These are phyloP conservation scores for Malassezia vespertilionis DNA, from an alignment of 1,284 basidiomycete genomes.

Conservation along the genomic window DNA sequence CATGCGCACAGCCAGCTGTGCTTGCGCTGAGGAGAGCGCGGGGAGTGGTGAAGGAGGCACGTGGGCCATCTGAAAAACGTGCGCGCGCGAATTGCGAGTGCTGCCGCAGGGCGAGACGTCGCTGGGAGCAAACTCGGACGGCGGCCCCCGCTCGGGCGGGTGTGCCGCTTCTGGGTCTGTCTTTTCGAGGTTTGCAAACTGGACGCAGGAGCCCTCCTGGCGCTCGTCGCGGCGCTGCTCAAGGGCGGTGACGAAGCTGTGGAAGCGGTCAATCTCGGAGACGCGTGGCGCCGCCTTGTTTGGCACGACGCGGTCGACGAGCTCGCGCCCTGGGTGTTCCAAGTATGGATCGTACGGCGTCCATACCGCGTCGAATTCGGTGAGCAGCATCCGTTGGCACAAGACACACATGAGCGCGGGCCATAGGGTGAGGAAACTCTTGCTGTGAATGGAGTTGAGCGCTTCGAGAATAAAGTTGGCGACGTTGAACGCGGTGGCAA, in stretches of 20 bases:
- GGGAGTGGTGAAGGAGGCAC: not conserved
- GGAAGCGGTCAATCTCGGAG: conserved; percentile 10
- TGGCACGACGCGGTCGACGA: conserved; percentile 17
- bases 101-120: not conserved
- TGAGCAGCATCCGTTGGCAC: conserved; percentile 26
- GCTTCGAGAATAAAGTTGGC: conserved; percentile 24
- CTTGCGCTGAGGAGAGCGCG: not conserved
- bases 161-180: no score
- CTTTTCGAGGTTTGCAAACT: no score
- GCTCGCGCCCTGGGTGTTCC: conserved; percentile 5
- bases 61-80: no score
- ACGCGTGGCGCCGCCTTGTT: not conserved
- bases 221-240: conserved; percentile 15
- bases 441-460: conserved; percentile 18
- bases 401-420: conserved; percentile 30
- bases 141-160: not conserved
- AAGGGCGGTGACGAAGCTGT: conserved; percentile 2
- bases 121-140: not conserved
- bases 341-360: conserved; percentile 5
- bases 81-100: no score
- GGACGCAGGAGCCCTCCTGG: no score
- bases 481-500: conserved; percentile 29
- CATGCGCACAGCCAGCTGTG: conserved; percentile 15
- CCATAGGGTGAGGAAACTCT: conserved; percentile 26
- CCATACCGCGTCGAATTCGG: conserved; percentile 26